Evolutionary conservation across 768 basidiomycete genomes (phyloP).

Genomic region (Pleurotus platypus): DNA sequence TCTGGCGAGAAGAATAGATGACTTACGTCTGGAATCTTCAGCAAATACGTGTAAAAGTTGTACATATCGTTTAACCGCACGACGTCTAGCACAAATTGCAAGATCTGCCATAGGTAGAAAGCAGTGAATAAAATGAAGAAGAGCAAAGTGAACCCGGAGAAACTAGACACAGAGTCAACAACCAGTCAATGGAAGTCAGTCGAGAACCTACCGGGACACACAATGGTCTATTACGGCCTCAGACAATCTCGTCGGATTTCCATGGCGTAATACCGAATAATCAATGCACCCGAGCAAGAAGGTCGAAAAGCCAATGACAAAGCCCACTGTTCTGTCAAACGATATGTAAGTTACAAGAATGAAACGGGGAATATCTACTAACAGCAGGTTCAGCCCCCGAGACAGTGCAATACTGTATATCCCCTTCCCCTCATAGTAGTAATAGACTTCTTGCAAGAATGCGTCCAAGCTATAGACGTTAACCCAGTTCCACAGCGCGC

Average conservation of each 20-base stretch:
- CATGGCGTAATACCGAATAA: constrained; percentile 73
- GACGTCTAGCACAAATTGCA: constrained; percentile 71
- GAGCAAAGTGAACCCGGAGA: constrained; percentile 80
- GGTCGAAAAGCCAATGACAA: constrained; percentile 97
- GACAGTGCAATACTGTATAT: constrained; percentile 93
- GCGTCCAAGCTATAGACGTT: constrained; percentile 97
- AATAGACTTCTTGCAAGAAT: constrained; percentile 93
- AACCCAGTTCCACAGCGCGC: constrained; percentile 98
- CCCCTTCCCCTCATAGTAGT: constrained; percentile 96
- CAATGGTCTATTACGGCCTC: constrained; percentile 84
- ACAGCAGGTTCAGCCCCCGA: constrained; percentile 93
- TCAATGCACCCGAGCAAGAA: constrained; percentile 95
- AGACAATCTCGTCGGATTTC: constrained; percentile 63
- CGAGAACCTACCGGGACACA: constrained; percentile 65
- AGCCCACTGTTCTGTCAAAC: constrained; percentile 84
- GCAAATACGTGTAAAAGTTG: constrained; percentile 90
- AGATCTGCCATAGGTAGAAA: constrained; percentile 88
- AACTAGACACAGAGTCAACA: constrained; percentile 38
- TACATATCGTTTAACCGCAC: constrained; percentile 90
- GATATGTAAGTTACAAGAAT: constrained; percentile 8
- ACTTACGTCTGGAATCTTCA: constrained; percentile 89
- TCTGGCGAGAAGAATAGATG: background rate
- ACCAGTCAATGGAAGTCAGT: background rate
- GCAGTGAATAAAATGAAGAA: constrained; percentile 82
- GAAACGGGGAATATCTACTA: constrained; percentile 33